Base-by-base conservation (phyloP, 179 eudicot genomes). In the Silene vulgaris region DNA sequence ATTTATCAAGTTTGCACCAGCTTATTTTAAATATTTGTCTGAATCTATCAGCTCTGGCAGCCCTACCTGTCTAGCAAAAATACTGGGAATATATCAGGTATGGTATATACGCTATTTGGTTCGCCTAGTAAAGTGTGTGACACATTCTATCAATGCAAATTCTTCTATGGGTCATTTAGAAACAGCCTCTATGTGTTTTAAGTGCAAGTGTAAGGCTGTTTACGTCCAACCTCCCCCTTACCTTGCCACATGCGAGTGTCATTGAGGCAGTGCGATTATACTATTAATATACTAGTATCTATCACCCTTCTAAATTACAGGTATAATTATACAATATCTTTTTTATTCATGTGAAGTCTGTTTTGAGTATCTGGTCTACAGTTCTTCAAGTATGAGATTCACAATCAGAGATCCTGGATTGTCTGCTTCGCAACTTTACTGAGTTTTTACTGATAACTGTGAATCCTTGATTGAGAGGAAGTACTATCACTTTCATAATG, bases 51-150 rank as follows among this genome's bases (percentile, higher is more conserved):
- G 64, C 65, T 66, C 83, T 64, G 80, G 88, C 59, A 87, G 93
- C 80, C 97, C 97, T 16, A 94, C 97, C 14, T 94, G 96, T 88
- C 87, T 94, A 81, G 98, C 97, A 29, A 94, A 91, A 85, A 87
- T 91, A 72, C 82, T 94, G 64, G 98, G 97, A 73, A 90, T 94
- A 68, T 94, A 94, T 84, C 96, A 94, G 98, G 98, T 94, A 88
- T 5, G 4, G 48, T 66, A 30, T 61, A 16, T 56, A 50, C 12
- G 60, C 60, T 56, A 5, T n/a, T 56, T 16, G 20, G 19, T n/a
- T 54, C 8, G 19, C 19, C 19, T n/a, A 56, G 20, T 56, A 56
- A 4, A 16, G 60, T n/a, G 19, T 16, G 8, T n/a, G 60, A 14
- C 20, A 56, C 20, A n/a, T 56, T 56, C 60, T 56, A 56, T 56